Evolutionary conservation across 768 basidiomycete species (phyloP), one percentile per base, ranked within the genome.

Genomic region (Rhizopogon sp.): DNA sequence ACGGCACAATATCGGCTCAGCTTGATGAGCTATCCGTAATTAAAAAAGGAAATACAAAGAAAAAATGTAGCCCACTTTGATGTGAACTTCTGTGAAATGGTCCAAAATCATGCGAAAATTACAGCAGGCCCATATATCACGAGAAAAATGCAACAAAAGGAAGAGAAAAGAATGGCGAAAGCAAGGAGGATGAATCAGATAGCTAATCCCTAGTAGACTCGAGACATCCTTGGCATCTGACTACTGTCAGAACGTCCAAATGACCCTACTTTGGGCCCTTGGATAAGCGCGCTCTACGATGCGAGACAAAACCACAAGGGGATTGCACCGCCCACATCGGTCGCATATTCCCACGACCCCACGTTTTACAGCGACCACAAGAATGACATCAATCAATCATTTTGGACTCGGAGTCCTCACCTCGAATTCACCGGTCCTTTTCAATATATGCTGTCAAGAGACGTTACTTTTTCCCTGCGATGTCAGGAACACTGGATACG

Each of bases 311-410:
- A n/a, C 50, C 43, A 53, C 17, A 54, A 52, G 44, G 40, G 10
- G 50, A 13, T 50, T 10, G 49, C 45, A 45, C 42, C 43, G 43
- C 31, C 54, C 55, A 39, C 52, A 33, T 29, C 39, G 37, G 54
- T 58, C 55, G 54, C 50, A 14, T 5, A 55, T 66, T 75, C 72
- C 62, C 72, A 73, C 72, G 72, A 61, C 64, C 64, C 73, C 72
- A 73, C 73, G 72, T 73, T 75, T 72, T 64, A 61, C 73, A 63
- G 59, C 56, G 72, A 64, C 63, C 50, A 70, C 53, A 56, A 53
- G 31, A 35, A 60, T 71, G 64, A 66, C 62, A 70, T 70, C 65
- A 45, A 58, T 56, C n/a, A 42, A 50, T 39, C 37, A 43, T 41
- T 40, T 46, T 7, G 9, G 9, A 9, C 9, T 9, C 31, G 7